phyloP scores from a whole-genome alignment of 2,329 filamentous ascomycete genomes.

The Xylaria sp. region DNA sequence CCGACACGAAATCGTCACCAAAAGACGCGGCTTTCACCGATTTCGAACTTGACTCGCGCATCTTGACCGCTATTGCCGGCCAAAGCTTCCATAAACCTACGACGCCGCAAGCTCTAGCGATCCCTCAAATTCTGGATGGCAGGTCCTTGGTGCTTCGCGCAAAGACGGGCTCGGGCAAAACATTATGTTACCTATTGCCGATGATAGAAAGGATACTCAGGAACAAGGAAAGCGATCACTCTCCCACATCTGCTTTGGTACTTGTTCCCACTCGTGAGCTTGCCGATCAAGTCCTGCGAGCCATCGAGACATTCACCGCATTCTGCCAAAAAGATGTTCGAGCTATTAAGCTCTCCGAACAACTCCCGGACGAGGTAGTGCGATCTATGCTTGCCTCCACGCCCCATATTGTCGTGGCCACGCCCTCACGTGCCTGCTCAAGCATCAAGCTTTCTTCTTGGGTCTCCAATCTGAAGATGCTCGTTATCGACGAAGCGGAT shows the following conservation, averaged over 20 bases:
- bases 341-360: constrained; percentile 87
- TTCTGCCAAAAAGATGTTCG: constrained; percentile 89
- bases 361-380: constrained; percentile 89
- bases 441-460: constrained; percentile 80
- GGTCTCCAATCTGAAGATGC: constrained; percentile 76
- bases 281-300: constrained; percentile 87
- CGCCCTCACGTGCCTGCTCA: constrained; percentile 83
- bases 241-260: constrained; percentile 79
- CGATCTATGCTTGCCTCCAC: constrained; percentile 84
- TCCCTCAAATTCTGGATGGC: constrained; percentile 87
- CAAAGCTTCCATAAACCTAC: constrained; percentile 89
- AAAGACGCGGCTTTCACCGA: constrained; percentile 72
- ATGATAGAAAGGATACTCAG: constrained; percentile 86
- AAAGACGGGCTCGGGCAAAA: constrained; percentile 93
- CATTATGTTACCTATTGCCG: constrained; percentile 74
- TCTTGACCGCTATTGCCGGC: constrained; percentile 86
- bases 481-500: constrained; percentile 95
- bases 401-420: constrained; percentile 91
- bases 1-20: constrained; percentile 25
- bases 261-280: constrained; percentile 95
- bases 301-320: constrained; percentile 78
- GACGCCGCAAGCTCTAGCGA: constrained; percentile 86
- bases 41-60: constrained; percentile 83
- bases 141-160: constrained; percentile 92
- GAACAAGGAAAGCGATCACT: constrained; percentile 70